These are phyloP conservation scores for Brassica incana DNA, from an alignment of 345 rosid species.

Conservation along the genomic window DNA sequence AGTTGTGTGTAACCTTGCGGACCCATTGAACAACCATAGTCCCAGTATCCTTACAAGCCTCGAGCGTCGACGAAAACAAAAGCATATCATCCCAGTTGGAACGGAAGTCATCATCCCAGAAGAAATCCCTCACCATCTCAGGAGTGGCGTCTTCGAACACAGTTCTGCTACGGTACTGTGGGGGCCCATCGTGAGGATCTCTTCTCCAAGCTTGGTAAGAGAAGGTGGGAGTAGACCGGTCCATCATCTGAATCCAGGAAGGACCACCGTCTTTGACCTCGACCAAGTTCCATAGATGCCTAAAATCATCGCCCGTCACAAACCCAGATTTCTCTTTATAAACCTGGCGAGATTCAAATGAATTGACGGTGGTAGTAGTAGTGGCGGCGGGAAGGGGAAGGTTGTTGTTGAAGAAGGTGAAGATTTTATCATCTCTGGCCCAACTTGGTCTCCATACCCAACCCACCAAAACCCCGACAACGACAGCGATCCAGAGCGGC, in stretches of 20 bases:
- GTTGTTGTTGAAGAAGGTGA: constrained; percentile 16
- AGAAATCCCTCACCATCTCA: constrained; percentile 88
- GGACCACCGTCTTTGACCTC: constrained; percentile 95
- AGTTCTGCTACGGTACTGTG: constrained; percentile 85
- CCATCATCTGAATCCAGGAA: constrained; percentile 96
- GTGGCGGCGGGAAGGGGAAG: neutral
- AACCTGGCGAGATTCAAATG: neutral
- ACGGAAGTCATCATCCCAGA: constrained; percentile 94
- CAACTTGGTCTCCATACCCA: constrained; percentile 97
- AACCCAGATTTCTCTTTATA: constrained; percentile 34
- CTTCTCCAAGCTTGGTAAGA: constrained; percentile 88
- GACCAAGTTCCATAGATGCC: constrained; percentile 64
- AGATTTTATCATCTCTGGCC: constrained; percentile 47
- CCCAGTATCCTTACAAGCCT: constrained; percentile 73
- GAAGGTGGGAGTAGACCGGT: constrained; percentile 70
- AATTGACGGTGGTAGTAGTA: neutral
- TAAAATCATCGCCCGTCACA: constrained; percentile 66
- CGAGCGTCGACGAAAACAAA: constrained; percentile 54
- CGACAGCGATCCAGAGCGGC: constrained; percentile 86
- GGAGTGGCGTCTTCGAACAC: constrained; percentile 89
- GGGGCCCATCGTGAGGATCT: constrained; percentile 85
- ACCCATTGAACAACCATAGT: constrained; percentile 88
- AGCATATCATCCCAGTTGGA: constrained; percentile 92
- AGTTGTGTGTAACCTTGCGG: constrained; percentile 59
- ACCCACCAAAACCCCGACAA: constrained; percentile 80